Evolutionary conservation across 371 early-diverging fungal species (phyloP), one percentile per base, ranked within the genome.

Genomic region (Mucor racemosus): DNA sequence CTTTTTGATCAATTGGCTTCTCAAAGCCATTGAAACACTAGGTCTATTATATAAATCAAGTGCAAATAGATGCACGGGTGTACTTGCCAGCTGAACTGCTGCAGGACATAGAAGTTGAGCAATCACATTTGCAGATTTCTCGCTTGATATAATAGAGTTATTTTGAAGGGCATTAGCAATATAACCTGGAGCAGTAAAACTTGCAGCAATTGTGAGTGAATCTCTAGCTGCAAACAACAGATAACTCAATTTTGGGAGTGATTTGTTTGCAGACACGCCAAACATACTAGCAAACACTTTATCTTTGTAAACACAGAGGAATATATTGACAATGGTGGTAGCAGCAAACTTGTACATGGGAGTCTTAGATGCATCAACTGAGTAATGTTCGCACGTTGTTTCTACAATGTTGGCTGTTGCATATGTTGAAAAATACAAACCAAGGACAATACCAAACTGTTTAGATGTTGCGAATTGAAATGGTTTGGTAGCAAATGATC

Each of bases 21-120:
- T 75, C 44, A 82, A 74, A 4, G 35, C n/a, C 1, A 66, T 0
- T 5, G 75, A 41, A 6, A 64, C 78, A 4, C 36, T 54, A 7
- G 85, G 80, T 17, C 85, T 71, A 73, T 90, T 90, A 69, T 88
- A 90, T 14, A 84, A 31, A 76, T 90, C 88, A 35, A 90, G 74
- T 21, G 85, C 90, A 9, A 75, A 64, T 5, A 90, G 73, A 75
- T 90, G 90, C 26, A 89, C 60, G 4, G 88, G 86, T n/a, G 87
- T 85, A 39, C 83, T 81, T 10, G 84, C 26, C 44, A 89, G 60
- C 63, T 90, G 90, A 9, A 86, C 73, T 26, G 76, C 73, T 39
- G 86, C 81, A 36, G 90, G 90, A 60, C 85, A 83, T 0, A 75
- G 48, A 0, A 90, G 68, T 65, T 90, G 90, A 19, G 87, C 73